Evolutionary conservation across 192 early-diverging fungal species (phyloP), one percentile per base, ranked within the genome.

Genomic region (Umbelopsis sp.): DNA sequence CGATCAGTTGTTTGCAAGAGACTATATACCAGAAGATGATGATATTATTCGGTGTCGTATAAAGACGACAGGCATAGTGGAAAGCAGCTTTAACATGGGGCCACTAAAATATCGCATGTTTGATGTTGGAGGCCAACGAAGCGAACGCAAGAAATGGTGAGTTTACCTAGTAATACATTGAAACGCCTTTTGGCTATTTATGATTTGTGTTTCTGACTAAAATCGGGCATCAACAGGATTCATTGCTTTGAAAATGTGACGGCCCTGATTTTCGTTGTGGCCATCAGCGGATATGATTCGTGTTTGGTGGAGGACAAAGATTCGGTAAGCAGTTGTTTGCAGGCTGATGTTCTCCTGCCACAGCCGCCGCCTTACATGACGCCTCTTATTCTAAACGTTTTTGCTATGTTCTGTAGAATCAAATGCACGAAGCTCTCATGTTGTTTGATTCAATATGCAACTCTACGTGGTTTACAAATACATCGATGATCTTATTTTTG

Each of bases 71-170:
- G 86, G 87, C 18, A 88, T 89, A 25, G 82, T 85, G 11, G 87
- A 89, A 67, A 88, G 86, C 0, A 79, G 72, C 13, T 87, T 88
- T 51, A 82, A 84, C 48, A 58, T 88, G 16, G 82, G 84, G 1
- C 66, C 76, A 2, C 66, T 88, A 67, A 87, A 82, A 5, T 88
- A 87, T 55, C 87, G 92, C 67, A 95, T 98, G 93, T 93, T 95
- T 81, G 97, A 98, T 83, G 97, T 98, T 30, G 97, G 97, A 61
- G 97, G 97, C 23, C 97, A 98, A 84, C 90, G 97, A 66, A 94
- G 91, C 64, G 97, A 98, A 84, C 89, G 97, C 71, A 61, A 61
- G 55, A 61, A 61, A 61, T 61, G 55, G 55, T 61, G 27, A 37
- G 55, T 61, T 61, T 33, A 12, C 13, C 35, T 11, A 33, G 33